Evolutionary conservation across 768 basidiomycete species (phyloP), one percentile per base, ranked within the genome.

Genomic region (Rhizopogon rudus): DNA sequence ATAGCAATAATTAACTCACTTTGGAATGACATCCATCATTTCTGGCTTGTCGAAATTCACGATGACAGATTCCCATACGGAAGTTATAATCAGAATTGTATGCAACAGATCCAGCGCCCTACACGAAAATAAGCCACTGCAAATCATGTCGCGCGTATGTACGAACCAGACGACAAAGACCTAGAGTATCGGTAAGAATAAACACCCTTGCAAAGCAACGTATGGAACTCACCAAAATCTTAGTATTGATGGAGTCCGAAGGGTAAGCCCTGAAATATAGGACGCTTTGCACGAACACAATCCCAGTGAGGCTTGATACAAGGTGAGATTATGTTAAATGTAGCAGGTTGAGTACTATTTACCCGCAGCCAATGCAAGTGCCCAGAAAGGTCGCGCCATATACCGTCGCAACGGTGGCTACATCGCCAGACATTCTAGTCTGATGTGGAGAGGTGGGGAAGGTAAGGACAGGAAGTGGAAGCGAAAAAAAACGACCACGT

Each of bases 261-360:
- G 68, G 68, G 54, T 70, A 70, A 52, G 71, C 57, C 29, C 68
- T 70, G 43, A 51, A 71, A 45, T 70, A 70, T 44, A 70, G 17
- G 22, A 70, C 6, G 42, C 46, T 61, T 63, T 70, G 68, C 5
- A 70, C 68, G 6, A 71, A 60, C 48, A 70, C 70, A 42, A 70
- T 46, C 16, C 68, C 68, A 5, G 70, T 70, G 14, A 70, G 59
- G 33, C 68, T 70, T 20, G 5, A 28, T 5, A 4, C n/a, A 35
- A 29, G 0, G n/a, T 70, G 58, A 35, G n/a, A 12, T 17, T 33
- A 8, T 6, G 20, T 6, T 10, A 7, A 1, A 3, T 31, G 2
- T 29, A 13, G 9, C 10, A 25, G 13, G 45, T 8, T 4, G 20
- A 48, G 7, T 13, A 41, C 9, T 50, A 25, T 59, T 52, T 52